A percentile compares a stretch with the other conserved stretches of the same genome.
Evolutionary conservation across 805 yeast genomes (phyloP).

Genomic region (Starmera dryadoides): DNA sequence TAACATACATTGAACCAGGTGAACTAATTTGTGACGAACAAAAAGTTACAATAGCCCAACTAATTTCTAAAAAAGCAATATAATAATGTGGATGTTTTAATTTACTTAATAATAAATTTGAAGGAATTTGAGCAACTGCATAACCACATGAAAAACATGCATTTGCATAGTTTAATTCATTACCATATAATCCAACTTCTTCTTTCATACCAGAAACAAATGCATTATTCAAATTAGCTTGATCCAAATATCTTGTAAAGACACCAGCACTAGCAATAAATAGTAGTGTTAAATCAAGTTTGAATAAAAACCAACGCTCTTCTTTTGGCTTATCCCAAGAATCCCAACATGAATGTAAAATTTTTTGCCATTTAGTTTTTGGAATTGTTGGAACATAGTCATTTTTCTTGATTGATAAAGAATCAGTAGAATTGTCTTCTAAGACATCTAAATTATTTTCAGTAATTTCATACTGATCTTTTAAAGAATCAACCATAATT

Average conservation of each 20-base stretch:
- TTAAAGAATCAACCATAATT: no score
- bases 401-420: no score
- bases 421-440: no score
- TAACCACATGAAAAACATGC: constrained; percentile 51
- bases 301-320: constrained; percentile 4
- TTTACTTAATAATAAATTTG: constrained; percentile 50
- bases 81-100: constrained; percentile 39
- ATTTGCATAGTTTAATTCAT: constrained; percentile 57
- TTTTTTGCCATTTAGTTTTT: constrained; percentile 3
- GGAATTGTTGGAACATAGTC: neutral
- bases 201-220: constrained; percentile 58
- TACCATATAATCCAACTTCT: constrained; percentile 50
- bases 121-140: constrained; percentile 57
- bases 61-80: constrained; percentile 43
- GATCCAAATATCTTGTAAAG: constrained; percentile 34
- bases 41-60: constrained; percentile 46
- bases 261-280: constrained; percentile 10
- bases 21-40: constrained; percentile 49
- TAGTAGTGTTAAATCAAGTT: constrained; percentile 5
- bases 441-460: no score
- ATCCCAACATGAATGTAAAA: constrained; percentile 6
- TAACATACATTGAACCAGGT: constrained; percentile 46
- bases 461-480: no score
- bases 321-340: constrained; percentile 2
- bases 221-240: constrained; percentile 53